Conservation (phyloP, 805 yeast species). For the Candida corydali region DNA sequence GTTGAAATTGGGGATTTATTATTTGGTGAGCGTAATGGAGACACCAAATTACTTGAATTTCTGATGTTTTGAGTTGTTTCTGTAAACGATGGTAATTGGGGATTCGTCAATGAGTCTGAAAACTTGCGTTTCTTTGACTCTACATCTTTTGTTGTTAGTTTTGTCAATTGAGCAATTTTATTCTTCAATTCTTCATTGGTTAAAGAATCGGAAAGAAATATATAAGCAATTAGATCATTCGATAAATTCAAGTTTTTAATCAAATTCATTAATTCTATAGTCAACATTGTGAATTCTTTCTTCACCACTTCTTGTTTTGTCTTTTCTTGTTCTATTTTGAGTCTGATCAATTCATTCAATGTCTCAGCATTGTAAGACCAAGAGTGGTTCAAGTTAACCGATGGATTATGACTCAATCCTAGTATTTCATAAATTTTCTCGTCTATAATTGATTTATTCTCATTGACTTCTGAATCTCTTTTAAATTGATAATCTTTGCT, state of each 20-base stretch:
- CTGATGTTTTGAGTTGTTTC: slow-evolving; percentile 19
- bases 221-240: slow-evolving; percentile 32
- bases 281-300: slow-evolving; percentile 25
- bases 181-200: slow-evolving; percentile 14
- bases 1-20: slow-evolving; percentile 21
- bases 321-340: slow-evolving; percentile 40
- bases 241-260: slow-evolving; percentile 30
- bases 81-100: slow-evolving; percentile 21
- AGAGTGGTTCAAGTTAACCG: slow-evolving; percentile 5
- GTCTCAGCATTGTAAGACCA: slow-evolving; percentile 35
- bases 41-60: slow-evolving; percentile 15
- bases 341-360: slow-evolving; percentile 29
- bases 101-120: background rate
- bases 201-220: slow-evolving; percentile 17
- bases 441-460: slow-evolving; percentile 15
- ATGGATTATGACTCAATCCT: slow-evolving; percentile 13
- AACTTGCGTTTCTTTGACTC: slow-evolving; percentile 15
- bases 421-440: slow-evolving; percentile 19
- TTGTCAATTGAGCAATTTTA: slow-evolving; percentile 14
- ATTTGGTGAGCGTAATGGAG: slow-evolving; percentile 28
- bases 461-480: slow-evolving; percentile 6
- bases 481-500: background rate
- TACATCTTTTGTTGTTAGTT: slow-evolving; percentile 11
- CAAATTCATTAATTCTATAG: slow-evolving; percentile 33
- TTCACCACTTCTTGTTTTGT: slow-evolving; percentile 35